These are phyloP conservation scores for Arachis hypogaea DNA, from an alignment of 306 rosid species.

Conservation along the genomic window DNA sequence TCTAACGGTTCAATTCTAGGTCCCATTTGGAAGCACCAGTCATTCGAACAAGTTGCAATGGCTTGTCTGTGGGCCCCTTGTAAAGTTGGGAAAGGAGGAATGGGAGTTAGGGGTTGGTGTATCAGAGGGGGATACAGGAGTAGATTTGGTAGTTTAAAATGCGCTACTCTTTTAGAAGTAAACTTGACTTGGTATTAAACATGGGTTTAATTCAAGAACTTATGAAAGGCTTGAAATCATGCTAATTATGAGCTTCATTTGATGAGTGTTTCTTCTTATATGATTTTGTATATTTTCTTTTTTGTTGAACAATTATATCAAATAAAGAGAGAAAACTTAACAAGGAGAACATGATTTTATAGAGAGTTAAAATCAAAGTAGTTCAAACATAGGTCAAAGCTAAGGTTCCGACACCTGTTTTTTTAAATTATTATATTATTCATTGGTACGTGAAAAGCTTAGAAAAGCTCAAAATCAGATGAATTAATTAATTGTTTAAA, in stretches of 20 bases:
- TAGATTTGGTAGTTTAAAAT: too few species aligned
- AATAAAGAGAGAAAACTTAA: conserved; percentile 52
- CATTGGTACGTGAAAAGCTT: conserved; percentile 42
- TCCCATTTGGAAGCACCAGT: too few species aligned
- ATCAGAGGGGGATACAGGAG: too few species aligned
- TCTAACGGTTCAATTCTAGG: too few species aligned
- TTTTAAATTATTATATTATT: conserved; percentile 39
- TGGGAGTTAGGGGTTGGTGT: too few species aligned
- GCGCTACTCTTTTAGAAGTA: too few species aligned
- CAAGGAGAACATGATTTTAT: conserved; percentile 47
- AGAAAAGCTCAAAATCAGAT: conserved; percentile 47
- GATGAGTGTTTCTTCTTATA: conserved; percentile 27
- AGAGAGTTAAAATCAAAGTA: conserved; percentile 43
- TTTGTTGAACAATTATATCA: conserved; percentile 30
- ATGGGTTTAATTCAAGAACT: too few species aligned
- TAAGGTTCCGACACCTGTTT: conserved; percentile 59
- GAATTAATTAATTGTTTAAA: conserved; percentile 17
- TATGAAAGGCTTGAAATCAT: conserved; percentile 40
- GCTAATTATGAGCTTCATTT: conserved; percentile 23
- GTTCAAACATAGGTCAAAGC: conserved; percentile 65
- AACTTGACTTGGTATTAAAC: too few species aligned
- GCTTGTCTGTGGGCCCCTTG: too few species aligned
- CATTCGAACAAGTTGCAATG: too few species aligned
- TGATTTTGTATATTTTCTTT: conserved; percentile 11
- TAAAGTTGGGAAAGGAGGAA: too few species aligned